Conservation (phyloP, 495 filamentous ascomycete genomes). For the Aspergillus biplanus region DNA sequence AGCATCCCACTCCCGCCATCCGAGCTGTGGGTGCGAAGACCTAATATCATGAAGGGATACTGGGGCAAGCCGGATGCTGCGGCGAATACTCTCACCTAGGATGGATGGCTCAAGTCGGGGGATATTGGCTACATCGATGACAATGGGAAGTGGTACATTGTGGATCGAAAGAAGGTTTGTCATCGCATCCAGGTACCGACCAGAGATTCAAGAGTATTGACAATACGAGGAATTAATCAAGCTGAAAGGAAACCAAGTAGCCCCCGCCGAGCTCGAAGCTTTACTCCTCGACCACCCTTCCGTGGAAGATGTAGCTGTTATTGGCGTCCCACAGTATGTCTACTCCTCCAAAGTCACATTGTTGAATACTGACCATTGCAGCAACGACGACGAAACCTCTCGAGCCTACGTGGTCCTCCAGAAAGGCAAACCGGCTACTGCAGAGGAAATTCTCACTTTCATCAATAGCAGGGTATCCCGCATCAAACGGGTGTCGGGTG, state of each 20-base stretch:
- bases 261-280: constrained; percentile 83
- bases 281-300: constrained; percentile 70
- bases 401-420: constrained; percentile 71
- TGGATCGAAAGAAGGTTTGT: constrained; percentile 73
- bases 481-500: constrained; percentile 71
- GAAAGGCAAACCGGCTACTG: constrained; percentile 49
- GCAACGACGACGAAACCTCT: constrained; percentile 66
- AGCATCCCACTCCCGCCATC: too few relatives aligned
- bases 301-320: constrained; percentile 75
- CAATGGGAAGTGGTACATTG: constrained; percentile 68
- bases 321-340: constrained; percentile 55
- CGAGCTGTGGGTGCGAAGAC: constrained; percentile 70
- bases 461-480: constrained; percentile 60
- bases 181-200: neutral
- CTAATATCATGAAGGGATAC: constrained; percentile 73
- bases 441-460: constrained; percentile 62
- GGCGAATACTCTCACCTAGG: constrained; percentile 55
- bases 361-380: constrained; percentile 21
- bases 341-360: constrained; percentile 23
- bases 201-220: constrained; percentile 13
- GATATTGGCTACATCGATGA: constrained; percentile 68
- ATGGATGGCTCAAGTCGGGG: constrained; percentile 76
- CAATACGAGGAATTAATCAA: constrained; percentile 73
- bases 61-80: constrained; percentile 71
- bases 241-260: constrained; percentile 84